Conservation (phyloP, 179 eudicot genomes). For the Vitellaria paradoxa region DNA sequence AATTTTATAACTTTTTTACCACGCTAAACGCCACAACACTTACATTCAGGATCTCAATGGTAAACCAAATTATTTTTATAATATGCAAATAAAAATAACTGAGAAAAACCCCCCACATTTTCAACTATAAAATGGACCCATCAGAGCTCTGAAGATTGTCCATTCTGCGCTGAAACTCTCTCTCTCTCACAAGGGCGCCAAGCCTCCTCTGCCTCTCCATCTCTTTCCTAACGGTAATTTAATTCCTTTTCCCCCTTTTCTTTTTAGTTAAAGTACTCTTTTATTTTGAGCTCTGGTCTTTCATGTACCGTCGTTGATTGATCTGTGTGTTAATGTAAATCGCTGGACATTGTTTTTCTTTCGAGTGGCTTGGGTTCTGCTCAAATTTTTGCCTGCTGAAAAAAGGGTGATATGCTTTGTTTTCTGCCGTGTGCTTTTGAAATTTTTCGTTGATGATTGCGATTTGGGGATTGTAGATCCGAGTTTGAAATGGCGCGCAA, state of each 20-base stretch:
- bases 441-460: background rate
- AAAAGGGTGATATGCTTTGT: background rate
- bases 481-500: slow-evolving; percentile 70
- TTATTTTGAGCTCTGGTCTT: background rate
- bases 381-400: background rate
- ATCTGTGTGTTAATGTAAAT: background rate
- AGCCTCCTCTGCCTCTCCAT: background rate
- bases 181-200: background rate
- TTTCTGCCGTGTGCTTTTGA: background rate
- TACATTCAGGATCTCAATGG: background rate
- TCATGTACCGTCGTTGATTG: background rate
- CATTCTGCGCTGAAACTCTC: background rate
- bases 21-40: no score
- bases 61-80: background rate
- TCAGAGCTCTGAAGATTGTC: background rate
- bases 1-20: no score
- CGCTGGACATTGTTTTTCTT: background rate
- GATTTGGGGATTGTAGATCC: no score
- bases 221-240: background rate
- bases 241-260: background rate
- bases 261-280: background rate
- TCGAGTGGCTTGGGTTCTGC: background rate
- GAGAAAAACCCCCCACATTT: background rate
- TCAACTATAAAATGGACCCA: background rate
- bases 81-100: background rate